Percentiles rank a stretch among this genome's conserved stretches.
These are phyloP conservation scores for Spizellomyces punctatus DNA, from an alignment of 192 early-diverging fungal genomes.

Conservation along the genomic window DNA sequence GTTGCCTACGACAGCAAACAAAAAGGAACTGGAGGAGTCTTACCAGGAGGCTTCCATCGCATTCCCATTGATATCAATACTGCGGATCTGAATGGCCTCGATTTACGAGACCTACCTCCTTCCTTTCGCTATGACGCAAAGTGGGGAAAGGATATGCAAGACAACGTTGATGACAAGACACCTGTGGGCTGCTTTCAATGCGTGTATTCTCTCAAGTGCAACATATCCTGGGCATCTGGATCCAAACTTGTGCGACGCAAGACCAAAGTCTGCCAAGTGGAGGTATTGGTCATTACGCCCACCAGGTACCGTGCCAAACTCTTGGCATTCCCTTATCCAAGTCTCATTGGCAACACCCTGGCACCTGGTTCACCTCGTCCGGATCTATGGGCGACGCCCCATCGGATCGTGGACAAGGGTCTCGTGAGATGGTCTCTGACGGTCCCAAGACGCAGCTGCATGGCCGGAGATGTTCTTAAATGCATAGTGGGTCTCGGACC, in stretches of 20 bases:
- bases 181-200: not conserved
- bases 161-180: not conserved
- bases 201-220: not conserved
- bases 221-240: not conserved
- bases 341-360: not conserved
- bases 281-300: constrained; percentile 1
- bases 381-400: not conserved
- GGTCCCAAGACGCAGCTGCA: not conserved
- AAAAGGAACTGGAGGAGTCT: not conserved
- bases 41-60: not conserved
- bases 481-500: not conserved
- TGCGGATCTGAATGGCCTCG: not conserved
- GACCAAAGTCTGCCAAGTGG: not conserved
- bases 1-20: not conserved
- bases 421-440: not conserved
- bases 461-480: not conserved
- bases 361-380: not conserved
- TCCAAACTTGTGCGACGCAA: not conserved
- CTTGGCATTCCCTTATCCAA: not conserved
- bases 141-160: not conserved
- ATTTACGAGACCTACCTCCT: not conserved
- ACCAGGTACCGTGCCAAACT: not conserved
- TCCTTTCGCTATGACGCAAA: not conserved
- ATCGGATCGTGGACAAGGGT: not conserved
- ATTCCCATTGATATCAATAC: not conserved